Conservation (phyloP, 805 yeast genomes). For the Tetrapisispora nanseiensis region DNA sequence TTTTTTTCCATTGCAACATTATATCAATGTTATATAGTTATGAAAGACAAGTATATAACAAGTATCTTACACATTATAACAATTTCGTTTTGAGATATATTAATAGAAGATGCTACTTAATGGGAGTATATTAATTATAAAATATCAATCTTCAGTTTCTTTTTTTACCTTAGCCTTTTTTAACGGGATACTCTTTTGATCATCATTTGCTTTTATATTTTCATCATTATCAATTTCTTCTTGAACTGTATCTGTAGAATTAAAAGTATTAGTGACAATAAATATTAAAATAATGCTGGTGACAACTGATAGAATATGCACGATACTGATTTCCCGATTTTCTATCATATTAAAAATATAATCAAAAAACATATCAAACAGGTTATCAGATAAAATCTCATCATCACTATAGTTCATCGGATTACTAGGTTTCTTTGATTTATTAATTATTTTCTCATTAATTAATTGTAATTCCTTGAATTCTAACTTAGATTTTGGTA, state of each 20-base stretch:
- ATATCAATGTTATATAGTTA: too few relatives aligned
- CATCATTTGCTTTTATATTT: neutral
- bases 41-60: too few relatives aligned
- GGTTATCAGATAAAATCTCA: neutral
- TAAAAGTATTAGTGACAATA: neutral
- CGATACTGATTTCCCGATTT: neutral
- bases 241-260: neutral
- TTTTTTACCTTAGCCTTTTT: neutral
- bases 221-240: neutral
- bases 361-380: constrained; percentile 5
- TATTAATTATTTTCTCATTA: neutral
- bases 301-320: neutral
- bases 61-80: too few relatives aligned
- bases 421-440: neutral
- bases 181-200: too few relatives aligned
- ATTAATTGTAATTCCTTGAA: neutral
- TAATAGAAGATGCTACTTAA: too few relatives aligned
- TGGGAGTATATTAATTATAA: too few relatives aligned
- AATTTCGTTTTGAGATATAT: too few relatives aligned
- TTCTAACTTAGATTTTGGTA: neutral
- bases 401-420: neutral
- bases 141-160: too few relatives aligned
- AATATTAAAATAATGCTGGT: neutral
- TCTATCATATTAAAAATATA: neutral
- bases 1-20: too few relatives aligned